Percentiles rank a stretch among this genome's conserved stretches.
Evolutionary conservation across 139 green algal species (phyloP).

Genomic region (Chlorella vulgaris): DNA sequence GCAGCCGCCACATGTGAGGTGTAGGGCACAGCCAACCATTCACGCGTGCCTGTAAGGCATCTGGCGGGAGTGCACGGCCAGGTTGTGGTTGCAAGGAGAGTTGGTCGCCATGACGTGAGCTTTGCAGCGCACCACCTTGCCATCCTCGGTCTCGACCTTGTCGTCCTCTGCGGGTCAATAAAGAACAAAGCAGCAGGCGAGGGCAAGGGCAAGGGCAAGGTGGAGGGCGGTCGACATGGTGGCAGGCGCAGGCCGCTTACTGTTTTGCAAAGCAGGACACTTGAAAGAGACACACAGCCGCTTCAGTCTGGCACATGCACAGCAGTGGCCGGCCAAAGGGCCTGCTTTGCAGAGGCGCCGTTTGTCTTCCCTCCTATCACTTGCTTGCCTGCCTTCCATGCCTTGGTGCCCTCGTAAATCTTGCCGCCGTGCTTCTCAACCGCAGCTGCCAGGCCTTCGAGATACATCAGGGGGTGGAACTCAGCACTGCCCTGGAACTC

Average conservation of each 20-base stretch:
- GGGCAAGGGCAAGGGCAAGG: too few species aligned
- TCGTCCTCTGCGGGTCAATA: background rate
- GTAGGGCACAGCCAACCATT: background rate
- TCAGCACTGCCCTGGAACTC: conserved; percentile 46
- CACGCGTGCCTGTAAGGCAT: conserved; percentile 34
- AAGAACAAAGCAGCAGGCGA: background rate
- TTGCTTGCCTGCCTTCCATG: background rate
- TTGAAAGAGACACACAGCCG: background rate
- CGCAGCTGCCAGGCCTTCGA: conserved; percentile 57
- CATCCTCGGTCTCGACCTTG: conserved; percentile 45
- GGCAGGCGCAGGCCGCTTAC: too few species aligned
- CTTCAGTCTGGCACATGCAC: too few species aligned
- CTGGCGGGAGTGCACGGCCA: conserved; percentile 70
- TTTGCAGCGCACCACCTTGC: conserved; percentile 35
- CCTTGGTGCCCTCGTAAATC: conserved; percentile 63
- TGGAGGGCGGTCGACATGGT: too few species aligned
- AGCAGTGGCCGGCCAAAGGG: too few species aligned
- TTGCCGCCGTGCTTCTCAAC: conserved; percentile 53
- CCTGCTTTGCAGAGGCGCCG: too few species aligned
- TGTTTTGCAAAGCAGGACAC: background rate
- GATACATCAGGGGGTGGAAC: conserved; percentile 69
- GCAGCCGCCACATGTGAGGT: background rate
- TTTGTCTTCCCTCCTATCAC: background rate
- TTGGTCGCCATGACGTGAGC: conserved; percentile 73
- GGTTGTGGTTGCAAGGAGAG: conserved; percentile 71